phyloP scores from a whole-genome alignment of 83 land plant species.

The Picea mariana region DNA sequence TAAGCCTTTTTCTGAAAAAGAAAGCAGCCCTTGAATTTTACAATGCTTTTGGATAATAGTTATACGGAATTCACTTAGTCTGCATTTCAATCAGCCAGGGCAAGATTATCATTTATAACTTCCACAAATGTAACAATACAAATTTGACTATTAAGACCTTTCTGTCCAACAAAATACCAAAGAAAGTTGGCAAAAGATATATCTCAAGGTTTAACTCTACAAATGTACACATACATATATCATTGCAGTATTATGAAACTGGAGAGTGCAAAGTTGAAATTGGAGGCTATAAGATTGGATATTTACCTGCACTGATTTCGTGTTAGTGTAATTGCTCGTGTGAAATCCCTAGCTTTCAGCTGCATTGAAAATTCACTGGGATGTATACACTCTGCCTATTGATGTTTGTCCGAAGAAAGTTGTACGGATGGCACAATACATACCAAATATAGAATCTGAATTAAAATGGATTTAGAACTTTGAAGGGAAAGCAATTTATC shows the following conservation, averaged over 20 bases:
- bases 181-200: background rate
- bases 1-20: too few relatives aligned
- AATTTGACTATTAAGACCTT: background rate
- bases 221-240: background rate
- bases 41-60: background rate
- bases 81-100: background rate
- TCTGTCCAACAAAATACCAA: background rate
- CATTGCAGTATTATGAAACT: background rate
- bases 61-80: background rate
- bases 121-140: background rate
- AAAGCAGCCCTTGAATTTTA: background rate
- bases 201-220: background rate
- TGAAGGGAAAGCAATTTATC: background rate
- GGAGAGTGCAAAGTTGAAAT: slow-evolving; percentile 9
- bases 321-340: background rate
- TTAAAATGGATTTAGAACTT: background rate
- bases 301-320: background rate
- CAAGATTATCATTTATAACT: background rate
- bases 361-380: slow-evolving; percentile 4
- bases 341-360: background rate
- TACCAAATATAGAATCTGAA: background rate
- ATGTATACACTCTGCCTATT: background rate
- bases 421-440: background rate
- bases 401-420: background rate
- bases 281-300: background rate